Conservation (phyloP, 1,139 yeast genomes). For the Geotrichum phurueaensis region DNA sequence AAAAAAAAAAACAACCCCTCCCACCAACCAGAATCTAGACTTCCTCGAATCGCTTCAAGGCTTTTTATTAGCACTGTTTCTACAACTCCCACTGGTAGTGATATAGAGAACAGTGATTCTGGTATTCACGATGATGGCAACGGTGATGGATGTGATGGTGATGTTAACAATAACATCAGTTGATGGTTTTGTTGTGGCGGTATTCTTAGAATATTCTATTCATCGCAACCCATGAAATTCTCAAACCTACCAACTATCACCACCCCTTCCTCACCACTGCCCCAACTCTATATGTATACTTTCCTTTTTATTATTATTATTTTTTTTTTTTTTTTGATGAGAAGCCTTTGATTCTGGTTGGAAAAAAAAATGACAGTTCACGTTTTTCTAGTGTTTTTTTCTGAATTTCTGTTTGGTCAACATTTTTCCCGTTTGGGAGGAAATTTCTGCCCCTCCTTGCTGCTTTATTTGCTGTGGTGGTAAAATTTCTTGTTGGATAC, state of each 20-base stretch:
- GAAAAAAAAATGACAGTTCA: too few relatives aligned
- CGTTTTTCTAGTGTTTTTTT: not conserved
- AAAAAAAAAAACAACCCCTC: not conserved
- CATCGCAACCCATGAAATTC: not conserved
- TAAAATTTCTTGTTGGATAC: slow-evolving; percentile 1
- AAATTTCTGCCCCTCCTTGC: not conserved
- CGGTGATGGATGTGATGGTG: not conserved
- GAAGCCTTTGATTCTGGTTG: not conserved
- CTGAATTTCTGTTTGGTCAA: not conserved
- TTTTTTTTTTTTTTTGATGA: not conserved
- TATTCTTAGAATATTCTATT: not conserved
- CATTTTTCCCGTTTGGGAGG: not conserved
- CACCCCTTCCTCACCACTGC: slow-evolving; percentile 10
- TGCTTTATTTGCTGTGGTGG: not conserved
- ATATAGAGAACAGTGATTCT: not conserved
- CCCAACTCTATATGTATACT: not conserved
- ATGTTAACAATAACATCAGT: not conserved
- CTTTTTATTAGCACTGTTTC: not conserved
- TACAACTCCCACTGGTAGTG: not conserved
- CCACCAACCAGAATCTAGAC: not conserved
- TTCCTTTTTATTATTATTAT: not conserved
- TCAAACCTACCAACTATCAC: slow-evolving; percentile 10
- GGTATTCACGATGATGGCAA: too few relatives aligned
- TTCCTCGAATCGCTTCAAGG: not conserved
- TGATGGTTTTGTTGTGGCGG: not conserved